Conservation (phyloP, 129 eudicot genomes). For the Artemisia tridentata region DNA sequence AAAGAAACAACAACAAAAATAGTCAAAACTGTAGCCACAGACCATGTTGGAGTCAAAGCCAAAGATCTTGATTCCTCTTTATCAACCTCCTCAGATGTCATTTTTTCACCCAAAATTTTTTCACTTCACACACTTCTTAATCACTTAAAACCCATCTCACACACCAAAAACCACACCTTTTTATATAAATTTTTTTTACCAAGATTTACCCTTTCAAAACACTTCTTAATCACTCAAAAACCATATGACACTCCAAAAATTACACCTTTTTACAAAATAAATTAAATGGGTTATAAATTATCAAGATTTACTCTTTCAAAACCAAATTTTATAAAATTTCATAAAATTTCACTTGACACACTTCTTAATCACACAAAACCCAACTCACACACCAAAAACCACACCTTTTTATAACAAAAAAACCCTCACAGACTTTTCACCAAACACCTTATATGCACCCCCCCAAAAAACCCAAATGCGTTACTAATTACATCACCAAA, state of each 20-base stretch:
- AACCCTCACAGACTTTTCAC: no score
- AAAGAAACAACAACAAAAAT: constrained; percentile 91
- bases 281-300: neutral
- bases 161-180: constrained; percentile 13
- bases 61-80: constrained; percentile 74
- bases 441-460: no score
- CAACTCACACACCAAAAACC: neutral
- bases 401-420: neutral
- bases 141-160: constrained; percentile 9
- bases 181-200: neutral
- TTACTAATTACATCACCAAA: neutral
- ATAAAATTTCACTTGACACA: neutral
- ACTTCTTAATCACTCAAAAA: constrained; percentile 7
- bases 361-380: neutral
- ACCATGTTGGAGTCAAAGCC: constrained; percentile 99
- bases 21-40: constrained; percentile 94
- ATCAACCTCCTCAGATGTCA: constrained; percentile 36
- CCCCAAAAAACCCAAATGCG: constrained; percentile 17
- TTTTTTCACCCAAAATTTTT: constrained; percentile 18
- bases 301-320: constrained; percentile 24
- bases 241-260: neutral
- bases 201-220: constrained; percentile 23
- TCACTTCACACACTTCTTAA: neutral
- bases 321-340: neutral
- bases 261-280: constrained; percentile 1